These are phyloP conservation scores for Torrubiellomyces zombiae DNA, from an alignment of 2,329 filamentous ascomycete species.

Conservation along the genomic window DNA sequence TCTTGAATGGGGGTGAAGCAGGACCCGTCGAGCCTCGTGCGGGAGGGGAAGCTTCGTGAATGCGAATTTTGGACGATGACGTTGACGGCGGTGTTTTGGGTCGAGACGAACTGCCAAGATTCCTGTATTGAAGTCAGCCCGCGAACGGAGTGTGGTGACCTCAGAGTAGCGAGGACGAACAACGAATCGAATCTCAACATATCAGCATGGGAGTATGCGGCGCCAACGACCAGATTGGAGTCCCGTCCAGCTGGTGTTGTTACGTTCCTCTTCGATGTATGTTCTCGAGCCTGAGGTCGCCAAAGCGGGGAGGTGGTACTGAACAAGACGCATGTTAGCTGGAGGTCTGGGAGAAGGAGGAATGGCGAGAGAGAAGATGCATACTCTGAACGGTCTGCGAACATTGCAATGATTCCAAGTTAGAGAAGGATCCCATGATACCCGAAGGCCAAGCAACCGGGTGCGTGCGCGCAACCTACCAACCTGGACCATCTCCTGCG, in stretches of 20 bases:
- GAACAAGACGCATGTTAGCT: constrained; percentile 11
- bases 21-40: constrained; percentile 32
- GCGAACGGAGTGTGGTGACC: no score
- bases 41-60: constrained; percentile 39
- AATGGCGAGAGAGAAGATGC: constrained; percentile 13
- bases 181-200: constrained; percentile 74
- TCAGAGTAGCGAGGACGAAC: constrained; percentile 34
- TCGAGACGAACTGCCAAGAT: constrained; percentile 45
- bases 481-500: constrained; percentile 98
- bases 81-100: constrained; percentile 63
- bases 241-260: constrained; percentile 30
- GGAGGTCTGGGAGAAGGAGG: constrained; percentile 3
- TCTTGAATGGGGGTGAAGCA: constrained; percentile 50
- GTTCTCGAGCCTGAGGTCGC: constrained; percentile 42
- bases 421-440: constrained; percentile 9
- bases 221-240: constrained; percentile 67
- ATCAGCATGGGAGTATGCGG: constrained; percentile 91
- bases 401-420: constrained; percentile 9
- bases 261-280: constrained; percentile 31
- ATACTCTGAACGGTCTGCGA: constrained; percentile 46
- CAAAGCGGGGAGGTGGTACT: constrained; percentile 86
- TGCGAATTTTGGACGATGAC: constrained; percentile 30
- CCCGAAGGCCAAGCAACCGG: constrained; percentile 1
- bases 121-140: no score
- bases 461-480: constrained; percentile 40